Conservation (phyloP, 116 monocot genomes). For the Dioscorea cayenensis region DNA sequence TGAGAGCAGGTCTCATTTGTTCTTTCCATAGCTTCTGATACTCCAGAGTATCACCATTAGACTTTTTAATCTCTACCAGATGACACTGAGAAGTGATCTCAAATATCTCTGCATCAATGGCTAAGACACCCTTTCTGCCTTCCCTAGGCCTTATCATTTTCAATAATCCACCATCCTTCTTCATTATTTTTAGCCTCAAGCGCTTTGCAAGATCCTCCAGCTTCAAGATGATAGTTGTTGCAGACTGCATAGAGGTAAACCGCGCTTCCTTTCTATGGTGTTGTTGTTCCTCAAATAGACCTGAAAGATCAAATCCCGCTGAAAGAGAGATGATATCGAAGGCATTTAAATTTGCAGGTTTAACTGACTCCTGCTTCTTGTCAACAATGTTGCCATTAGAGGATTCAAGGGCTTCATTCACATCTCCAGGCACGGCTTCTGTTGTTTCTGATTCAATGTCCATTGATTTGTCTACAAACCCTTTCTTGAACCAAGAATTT, state of each 20-base stretch:
- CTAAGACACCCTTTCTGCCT: conserved; percentile 52
- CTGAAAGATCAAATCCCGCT: conserved; percentile 57
- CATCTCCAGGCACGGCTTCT: background rate
- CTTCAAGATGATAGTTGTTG: conserved; percentile 46
- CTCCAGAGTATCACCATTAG: conserved; percentile 63
- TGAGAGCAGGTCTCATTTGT: conserved; percentile 61
- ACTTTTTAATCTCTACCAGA: conserved; percentile 67
- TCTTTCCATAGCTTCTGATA: conserved; percentile 61
- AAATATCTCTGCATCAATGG: conserved; percentile 73
- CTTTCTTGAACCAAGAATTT: conserved; percentile 6
- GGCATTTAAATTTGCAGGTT: conserved; percentile 36
- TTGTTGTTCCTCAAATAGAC: conserved; percentile 33
- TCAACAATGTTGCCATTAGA: conserved; percentile 3
- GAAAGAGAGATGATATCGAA: conserved; percentile 68
- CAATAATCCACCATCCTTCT: conserved; percentile 59
- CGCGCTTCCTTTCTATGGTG: conserved; percentile 32
- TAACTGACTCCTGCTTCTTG: conserved; percentile 17
- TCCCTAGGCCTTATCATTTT: conserved; percentile 36
- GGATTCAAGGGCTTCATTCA: background rate
- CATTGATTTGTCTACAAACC: background rate
- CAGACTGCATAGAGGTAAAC: conserved; percentile 43
- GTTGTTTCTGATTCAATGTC: background rate
- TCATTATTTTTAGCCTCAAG: conserved; percentile 49
- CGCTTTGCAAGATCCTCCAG: conserved; percentile 59
- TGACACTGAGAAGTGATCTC: conserved; percentile 44